Conservation (phyloP, 495 filamentous ascomycete species). For the Cryomyces antarcticus region DNA sequence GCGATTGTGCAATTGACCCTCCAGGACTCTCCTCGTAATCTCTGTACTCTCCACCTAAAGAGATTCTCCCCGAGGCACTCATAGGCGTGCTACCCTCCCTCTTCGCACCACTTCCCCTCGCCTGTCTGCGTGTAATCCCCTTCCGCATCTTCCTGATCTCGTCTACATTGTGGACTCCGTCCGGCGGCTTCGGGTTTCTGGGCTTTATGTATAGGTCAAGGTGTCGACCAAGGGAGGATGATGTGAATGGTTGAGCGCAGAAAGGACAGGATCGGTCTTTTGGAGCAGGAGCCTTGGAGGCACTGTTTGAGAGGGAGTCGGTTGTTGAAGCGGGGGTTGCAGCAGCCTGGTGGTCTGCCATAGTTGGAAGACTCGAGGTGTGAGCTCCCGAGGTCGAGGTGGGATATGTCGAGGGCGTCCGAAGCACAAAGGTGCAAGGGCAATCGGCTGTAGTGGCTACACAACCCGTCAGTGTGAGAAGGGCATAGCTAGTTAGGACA, state of each 20-base stretch:
- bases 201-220: conserved; percentile 77
- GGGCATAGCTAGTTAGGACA: too few relatives aligned
- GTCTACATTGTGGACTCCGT: conserved; percentile 73
- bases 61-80: neutral
- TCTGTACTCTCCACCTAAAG: too few relatives aligned
- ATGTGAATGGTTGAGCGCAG: conserved; percentile 71
- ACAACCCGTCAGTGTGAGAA: too few relatives aligned
- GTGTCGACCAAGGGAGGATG: conserved; percentile 80
- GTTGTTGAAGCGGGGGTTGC: neutral
- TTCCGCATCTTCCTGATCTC: conserved; percentile 65
- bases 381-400: too few relatives aligned
- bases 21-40: too few relatives aligned
- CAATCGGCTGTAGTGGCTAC: too few relatives aligned
- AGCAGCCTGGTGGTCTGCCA: too few relatives aligned
- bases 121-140: conserved; percentile 64
- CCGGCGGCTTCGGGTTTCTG: conserved; percentile 63
- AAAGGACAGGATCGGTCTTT: conserved; percentile 78
- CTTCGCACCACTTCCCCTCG: conserved; percentile 7
- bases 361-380: too few relatives aligned
- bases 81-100: neutral
- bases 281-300: conserved; percentile 20
- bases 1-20: too few relatives aligned
- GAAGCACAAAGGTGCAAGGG: too few relatives aligned
- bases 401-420: too few relatives aligned
- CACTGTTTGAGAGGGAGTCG: neutral